Conservation (phyloP, 106 monocot species). For the Phalaenopsis aphrodite region DNA sequence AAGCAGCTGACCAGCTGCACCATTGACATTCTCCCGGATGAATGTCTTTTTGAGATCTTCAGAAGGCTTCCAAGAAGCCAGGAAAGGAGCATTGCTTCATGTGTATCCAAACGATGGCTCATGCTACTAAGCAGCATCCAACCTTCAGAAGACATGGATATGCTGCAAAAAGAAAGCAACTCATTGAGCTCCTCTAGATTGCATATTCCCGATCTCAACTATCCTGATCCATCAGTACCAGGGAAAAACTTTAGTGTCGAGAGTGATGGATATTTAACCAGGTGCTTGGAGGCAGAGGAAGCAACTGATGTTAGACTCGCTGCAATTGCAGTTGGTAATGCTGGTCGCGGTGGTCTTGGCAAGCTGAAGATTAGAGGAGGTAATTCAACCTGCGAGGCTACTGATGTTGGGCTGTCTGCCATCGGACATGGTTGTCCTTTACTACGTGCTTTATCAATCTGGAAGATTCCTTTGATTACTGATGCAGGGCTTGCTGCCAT, state of each 20-base stretch:
- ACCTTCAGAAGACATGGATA: not conserved
- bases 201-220: conserved; percentile 40
- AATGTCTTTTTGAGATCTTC: conserved; percentile 87
- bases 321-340: conserved; percentile 35
- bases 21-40: conserved; percentile 71
- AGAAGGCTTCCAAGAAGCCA: conserved; percentile 34
- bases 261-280: conserved; percentile 15
- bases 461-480: conserved; percentile 43
- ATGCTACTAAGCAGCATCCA: conserved; percentile 48
- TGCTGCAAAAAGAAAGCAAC: not conserved
- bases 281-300: conserved; percentile 48
- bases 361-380: conserved; percentile 47
- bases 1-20: conserved; percentile 15
- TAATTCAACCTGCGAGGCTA: conserved; percentile 34
- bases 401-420: conserved; percentile 53
- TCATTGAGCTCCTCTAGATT: not conserved
- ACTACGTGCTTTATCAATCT: conserved; percentile 44
- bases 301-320: conserved; percentile 66
- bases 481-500: conserved; percentile 56
- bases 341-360: conserved; percentile 33
- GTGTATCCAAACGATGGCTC: conserved; percentile 89
- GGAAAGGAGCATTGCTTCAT: conserved; percentile 51
- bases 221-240: not conserved
- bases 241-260: conserved; percentile 10
- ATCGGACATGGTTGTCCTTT: conserved; percentile 51